phyloP scores from a whole-genome alignment of 164 flowering plant genomes.

The Magnolia changhungtana region DNA sequence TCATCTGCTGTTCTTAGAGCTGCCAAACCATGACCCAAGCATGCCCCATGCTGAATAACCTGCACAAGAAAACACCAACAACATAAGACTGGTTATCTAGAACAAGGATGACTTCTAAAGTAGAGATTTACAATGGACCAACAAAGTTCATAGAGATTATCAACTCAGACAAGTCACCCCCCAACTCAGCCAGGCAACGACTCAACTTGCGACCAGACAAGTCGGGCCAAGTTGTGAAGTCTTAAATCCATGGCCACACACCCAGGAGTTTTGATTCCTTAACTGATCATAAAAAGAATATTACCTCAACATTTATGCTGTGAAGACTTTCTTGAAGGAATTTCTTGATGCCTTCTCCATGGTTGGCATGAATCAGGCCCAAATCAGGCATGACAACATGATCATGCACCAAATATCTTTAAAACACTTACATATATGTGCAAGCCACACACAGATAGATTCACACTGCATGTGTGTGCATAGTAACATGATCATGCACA shows the following conservation, averaged over 20 bases:
- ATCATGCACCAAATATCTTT: no score
- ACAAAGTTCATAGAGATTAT: no score
- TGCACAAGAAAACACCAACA: conserved; percentile 23
- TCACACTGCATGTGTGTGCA: no score
- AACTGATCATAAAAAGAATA: neutral
- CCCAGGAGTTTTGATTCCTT: no score
- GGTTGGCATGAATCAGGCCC: conserved; percentile 93
- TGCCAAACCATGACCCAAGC: conserved; percentile 90
- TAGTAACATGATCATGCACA: no score
- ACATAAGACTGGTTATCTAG: neutral
- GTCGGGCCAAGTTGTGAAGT: no score
- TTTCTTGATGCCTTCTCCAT: conserved; percentile 92
- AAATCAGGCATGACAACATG: conserved; percentile 32
- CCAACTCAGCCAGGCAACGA: no score
- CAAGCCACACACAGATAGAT: no score
- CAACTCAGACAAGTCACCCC: no score
- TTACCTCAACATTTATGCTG: conserved; percentile 81
- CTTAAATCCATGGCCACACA: no score
- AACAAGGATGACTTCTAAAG: neutral
- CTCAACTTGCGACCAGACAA: no score
- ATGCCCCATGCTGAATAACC: conserved; percentile 97
- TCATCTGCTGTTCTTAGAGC: conserved; percentile 91
- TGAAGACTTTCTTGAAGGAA: conserved; percentile 85
- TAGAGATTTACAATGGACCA: neutral
- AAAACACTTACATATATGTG: no score